Base-by-base conservation (phyloP, 2,329 filamentous ascomycete genomes). In the Xylariaceae sp. region DNA sequence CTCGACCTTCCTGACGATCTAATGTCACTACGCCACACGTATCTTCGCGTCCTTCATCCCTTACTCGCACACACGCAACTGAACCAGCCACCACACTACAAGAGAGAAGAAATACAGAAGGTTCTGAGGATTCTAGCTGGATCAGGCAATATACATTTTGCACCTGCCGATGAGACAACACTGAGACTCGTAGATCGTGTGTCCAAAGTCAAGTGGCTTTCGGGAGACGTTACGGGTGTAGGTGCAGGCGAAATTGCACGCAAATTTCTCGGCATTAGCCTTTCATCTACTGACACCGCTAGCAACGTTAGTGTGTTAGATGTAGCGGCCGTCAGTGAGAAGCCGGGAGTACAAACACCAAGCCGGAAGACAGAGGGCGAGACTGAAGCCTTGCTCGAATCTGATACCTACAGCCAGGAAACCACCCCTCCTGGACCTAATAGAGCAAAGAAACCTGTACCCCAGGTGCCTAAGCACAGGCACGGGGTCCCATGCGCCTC, bases 31-130 rank as follows among this genome's bases (percentile, higher is more conserved):
- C 81, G 91, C 29, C 93, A 98, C 63, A 98, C 93, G 3, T 98
- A 98, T 61, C 76, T 98, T 4, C 83, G 93, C 24, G 93, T 98
- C 3, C 71, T 98, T 11, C 89, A 94, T 58, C 93, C 93, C 0
- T 74, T 98, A 18, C 73, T 98, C 17, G 86, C 87, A 29, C 88
- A 98, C 61, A 96, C 91, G 2, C 93, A 97, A 63, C 79, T 98
- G 33, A 85, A 80, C 56, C 77, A 87, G 39, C 83, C 90, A 16
- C 89, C 88, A 1, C 83, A 95, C 61, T 97, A 98, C 73, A 98
- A 97, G 63, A 81, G 83, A 22, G 80, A 90, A 32, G 91, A 97
- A 60, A 79, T 98, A 31, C 68, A 85, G 30, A 83, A 81, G 47
- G 75, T 95, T 18, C 73, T 98, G 13, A 75, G 74, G 38, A 78